Evolutionary conservation across 768 basidiomycete species (phyloP).

Genomic region (Suillus lakei): DNA sequence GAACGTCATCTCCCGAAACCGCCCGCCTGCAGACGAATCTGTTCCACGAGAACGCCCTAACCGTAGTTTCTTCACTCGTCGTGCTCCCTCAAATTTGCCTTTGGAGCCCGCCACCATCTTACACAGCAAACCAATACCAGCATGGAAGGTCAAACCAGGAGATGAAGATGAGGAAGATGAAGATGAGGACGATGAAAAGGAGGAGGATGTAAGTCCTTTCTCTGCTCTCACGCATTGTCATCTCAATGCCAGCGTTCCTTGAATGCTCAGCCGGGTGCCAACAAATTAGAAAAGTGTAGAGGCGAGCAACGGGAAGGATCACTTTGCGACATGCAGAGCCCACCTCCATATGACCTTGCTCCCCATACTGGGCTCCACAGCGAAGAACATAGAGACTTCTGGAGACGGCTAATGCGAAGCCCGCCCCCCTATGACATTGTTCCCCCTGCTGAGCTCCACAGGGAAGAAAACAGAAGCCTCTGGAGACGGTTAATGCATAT

Average conservation of each 20-base stretch:
- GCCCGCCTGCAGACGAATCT: not conserved
- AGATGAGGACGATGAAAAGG: not conserved
- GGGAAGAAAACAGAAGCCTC: not conserved
- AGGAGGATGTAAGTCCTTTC: not conserved
- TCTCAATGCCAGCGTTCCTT: not conserved
- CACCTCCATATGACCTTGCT: not conserved
- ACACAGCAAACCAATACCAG: not conserved
- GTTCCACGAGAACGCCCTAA: not conserved
- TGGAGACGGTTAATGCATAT: not conserved
- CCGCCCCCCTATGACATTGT: not conserved
- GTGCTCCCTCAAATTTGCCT: not conserved
- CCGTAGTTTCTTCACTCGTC: not conserved
- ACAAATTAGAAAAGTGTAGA: not conserved
- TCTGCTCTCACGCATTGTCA: not conserved
- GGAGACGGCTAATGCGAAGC: not conserved
- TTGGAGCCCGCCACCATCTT: not conserved
- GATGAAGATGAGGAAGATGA: not conserved
- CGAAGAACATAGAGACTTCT: not conserved
- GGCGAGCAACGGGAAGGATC: no score
- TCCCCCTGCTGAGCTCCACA: not conserved
- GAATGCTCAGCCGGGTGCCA: not conserved
- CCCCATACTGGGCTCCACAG: no score
- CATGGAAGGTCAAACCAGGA: not conserved
- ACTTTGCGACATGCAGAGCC: not conserved
- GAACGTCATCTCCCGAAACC: not conserved